Evolutionary conservation across 768 basidiomycete species (phyloP).

Genomic region (Naganishia vaughanmartiniae): DNA sequence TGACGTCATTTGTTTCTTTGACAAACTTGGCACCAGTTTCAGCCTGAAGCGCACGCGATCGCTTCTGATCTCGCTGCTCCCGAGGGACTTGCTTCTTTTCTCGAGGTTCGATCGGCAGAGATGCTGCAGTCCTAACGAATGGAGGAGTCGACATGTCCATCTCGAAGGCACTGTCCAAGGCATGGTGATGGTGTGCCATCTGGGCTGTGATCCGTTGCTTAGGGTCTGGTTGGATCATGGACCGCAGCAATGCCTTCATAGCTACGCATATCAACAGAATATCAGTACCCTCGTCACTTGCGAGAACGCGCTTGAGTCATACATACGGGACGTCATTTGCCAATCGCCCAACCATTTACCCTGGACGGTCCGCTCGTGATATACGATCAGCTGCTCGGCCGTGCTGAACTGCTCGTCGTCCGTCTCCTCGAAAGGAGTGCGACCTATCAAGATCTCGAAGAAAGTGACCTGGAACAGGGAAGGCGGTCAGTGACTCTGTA

Average conservation of each 20-base stretch:
- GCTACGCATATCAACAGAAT: conserved; percentile 28
- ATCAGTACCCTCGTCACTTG: not conserved
- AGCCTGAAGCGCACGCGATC: conserved; percentile 14
- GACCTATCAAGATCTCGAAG: conserved; percentile 87
- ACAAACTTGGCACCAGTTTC: conserved; percentile 18
- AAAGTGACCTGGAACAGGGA: conserved; percentile 70
- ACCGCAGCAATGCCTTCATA: conserved; percentile 40
- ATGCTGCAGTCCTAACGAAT: conserved; percentile 47
- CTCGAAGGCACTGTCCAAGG: conserved; percentile 37
- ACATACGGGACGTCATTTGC: conserved; percentile 62
- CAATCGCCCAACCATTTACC: conserved; percentile 86
- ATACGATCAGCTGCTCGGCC: conserved; percentile 76
- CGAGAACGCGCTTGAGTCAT: too few species aligned
- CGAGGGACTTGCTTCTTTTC: conserved; percentile 20
- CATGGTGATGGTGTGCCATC: conserved; percentile 46
- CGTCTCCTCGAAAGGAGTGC: conserved; percentile 72
- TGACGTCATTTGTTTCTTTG: not conserved
- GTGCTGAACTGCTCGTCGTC: conserved; percentile 75
- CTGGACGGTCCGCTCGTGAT: conserved; percentile 73
- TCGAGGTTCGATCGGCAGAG: conserved; percentile 30
- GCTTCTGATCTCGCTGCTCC: conserved; percentile 11
- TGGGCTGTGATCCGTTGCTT: conserved; percentile 41
- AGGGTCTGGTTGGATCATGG: conserved; percentile 45
- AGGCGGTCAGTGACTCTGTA: conserved; percentile 60
- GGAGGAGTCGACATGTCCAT: conserved; percentile 48